phyloP scores from a whole-genome alignment of 208 protist genomes.

The Trypanosoma rangeli region DNA sequence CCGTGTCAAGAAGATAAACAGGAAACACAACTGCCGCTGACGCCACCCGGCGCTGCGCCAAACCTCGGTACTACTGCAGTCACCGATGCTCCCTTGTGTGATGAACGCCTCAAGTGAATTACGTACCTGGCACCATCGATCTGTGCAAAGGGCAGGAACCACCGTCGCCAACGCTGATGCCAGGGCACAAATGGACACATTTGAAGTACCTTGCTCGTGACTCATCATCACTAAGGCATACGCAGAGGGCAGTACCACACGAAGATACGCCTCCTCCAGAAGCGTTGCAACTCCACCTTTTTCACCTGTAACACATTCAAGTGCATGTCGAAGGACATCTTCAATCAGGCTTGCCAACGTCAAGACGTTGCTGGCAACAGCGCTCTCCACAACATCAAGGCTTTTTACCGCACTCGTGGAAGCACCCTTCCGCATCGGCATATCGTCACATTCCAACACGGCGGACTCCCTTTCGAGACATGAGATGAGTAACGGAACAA shows the following conservation, averaged over 20 bases:
- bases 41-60: constrained; percentile 3
- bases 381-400: constrained; percentile 10
- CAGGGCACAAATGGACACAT: constrained; percentile 38
- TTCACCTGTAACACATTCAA: constrained; percentile 17
- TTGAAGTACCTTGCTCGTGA: constrained; percentile 10
- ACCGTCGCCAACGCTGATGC: constrained; percentile 43
- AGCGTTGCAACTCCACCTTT: neutral
- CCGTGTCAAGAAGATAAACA: constrained; percentile 37
- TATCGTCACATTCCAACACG: neutral
- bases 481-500: constrained; percentile 54
- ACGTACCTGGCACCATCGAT: constrained; percentile 34
- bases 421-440: neutral
- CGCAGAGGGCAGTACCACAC: constrained; percentile 45
- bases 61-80: neutral
- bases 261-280: constrained; percentile 35
- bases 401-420: neutral
- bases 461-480: constrained; percentile 47
- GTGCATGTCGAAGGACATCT: constrained; percentile 32
- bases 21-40: constrained; percentile 29
- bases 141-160: constrained; percentile 35
- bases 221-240: constrained; percentile 22
- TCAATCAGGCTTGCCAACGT: constrained; percentile 43
- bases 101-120: constrained; percentile 5
- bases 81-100: neutral
- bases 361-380: constrained; percentile 32